Percentiles rank a stretch among this genome's conserved stretches.
Evolutionary conservation across 306 rosid genomes (phyloP).

Genomic region (Begonia masoniana): DNA sequence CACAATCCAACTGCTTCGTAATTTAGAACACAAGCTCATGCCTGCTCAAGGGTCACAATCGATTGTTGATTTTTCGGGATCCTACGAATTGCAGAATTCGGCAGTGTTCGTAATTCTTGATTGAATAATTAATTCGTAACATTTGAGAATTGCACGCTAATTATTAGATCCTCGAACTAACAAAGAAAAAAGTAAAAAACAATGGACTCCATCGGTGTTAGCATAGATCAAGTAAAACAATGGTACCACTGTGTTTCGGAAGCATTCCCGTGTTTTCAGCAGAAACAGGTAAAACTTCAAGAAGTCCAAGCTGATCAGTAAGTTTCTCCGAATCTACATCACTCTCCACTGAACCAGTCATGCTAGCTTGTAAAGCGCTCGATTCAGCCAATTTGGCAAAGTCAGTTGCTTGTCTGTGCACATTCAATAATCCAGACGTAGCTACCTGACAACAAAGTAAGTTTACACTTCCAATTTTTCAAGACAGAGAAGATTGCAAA

Average conservation of each 20-base stretch:
- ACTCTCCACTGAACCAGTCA: slow-evolving; percentile 19
- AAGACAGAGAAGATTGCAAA: background rate
- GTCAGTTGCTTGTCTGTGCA: slow-evolving; percentile 60
- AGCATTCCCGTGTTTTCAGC: slow-evolving; percentile 65
- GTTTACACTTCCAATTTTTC: background rate
- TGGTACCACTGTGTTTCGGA: slow-evolving; percentile 53
- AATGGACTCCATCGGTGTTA: background rate
- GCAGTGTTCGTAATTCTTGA: too few species aligned
- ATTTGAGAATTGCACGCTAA: too few species aligned
- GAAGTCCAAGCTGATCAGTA: slow-evolving; percentile 23
- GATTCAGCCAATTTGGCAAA: slow-evolving; percentile 71
- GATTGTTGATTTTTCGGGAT: too few species aligned
- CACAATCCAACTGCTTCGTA: too few species aligned
- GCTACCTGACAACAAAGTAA: background rate
- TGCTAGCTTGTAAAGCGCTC: slow-evolving; percentile 14
- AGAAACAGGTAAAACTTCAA: slow-evolving; percentile 49
- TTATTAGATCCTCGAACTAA: too few species aligned
- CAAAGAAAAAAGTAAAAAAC: too few species aligned
- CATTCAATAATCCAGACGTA: slow-evolving; percentile 25
- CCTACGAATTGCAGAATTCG: too few species aligned
- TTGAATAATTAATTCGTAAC: too few species aligned
- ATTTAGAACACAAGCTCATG: too few species aligned
- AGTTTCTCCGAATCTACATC: slow-evolving; percentile 8
- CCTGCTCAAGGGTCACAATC: too few species aligned
- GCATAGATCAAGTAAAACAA: background rate